These are phyloP conservation scores for Eustoma russellianum DNA, from an alignment of 257 asterid species.

Conservation along the genomic window DNA sequence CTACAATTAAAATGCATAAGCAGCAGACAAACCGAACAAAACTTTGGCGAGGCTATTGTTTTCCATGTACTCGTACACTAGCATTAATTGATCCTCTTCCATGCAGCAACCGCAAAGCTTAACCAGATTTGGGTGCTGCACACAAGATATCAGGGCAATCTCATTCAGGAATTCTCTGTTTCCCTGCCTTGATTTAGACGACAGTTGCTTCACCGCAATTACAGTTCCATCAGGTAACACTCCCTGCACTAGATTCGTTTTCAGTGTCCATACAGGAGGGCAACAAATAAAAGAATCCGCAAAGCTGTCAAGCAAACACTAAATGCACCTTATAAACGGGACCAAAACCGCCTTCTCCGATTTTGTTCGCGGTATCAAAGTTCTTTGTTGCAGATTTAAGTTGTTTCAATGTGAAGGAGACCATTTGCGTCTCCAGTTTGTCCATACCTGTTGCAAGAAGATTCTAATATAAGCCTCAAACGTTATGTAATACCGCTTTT, in stretches of 20 bases:
- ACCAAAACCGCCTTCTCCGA: slow-evolving; percentile 98
- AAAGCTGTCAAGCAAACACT: background rate
- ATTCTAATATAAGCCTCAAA: background rate
- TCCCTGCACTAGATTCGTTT: slow-evolving; percentile 40
- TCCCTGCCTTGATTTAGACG: slow-evolving; percentile 75
- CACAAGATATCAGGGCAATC: background rate
- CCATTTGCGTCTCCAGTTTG: slow-evolving; percentile 54
- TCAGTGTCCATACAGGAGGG: slow-evolving; percentile 10
- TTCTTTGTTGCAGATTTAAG: slow-evolving; percentile 76
- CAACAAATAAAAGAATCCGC: background rate
- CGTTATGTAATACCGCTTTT: too few species aligned
- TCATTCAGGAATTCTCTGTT: slow-evolving; percentile 20
- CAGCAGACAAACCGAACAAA: slow-evolving; percentile 40
- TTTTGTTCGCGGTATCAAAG: slow-evolving; percentile 61
- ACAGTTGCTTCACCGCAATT: slow-evolving; percentile 83
- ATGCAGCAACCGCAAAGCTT: slow-evolving; percentile 17
- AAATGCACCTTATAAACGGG: slow-evolving; percentile 70
- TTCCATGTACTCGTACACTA: slow-evolving; percentile 78
- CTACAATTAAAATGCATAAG: background rate
- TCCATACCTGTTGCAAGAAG: slow-evolving; percentile 43
- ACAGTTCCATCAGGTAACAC: slow-evolving; percentile 54
- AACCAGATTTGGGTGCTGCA: slow-evolving; percentile 10
- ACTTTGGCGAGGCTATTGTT: slow-evolving; percentile 77
- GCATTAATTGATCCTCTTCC: slow-evolving; percentile 72
- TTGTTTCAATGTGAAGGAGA: slow-evolving; percentile 63